A percentile compares a stretch with the other conserved stretches of the same genome.
Evolutionary conservation across 129 eudicot genomes (phyloP).

Genomic region (Lactuca saligna): DNA sequence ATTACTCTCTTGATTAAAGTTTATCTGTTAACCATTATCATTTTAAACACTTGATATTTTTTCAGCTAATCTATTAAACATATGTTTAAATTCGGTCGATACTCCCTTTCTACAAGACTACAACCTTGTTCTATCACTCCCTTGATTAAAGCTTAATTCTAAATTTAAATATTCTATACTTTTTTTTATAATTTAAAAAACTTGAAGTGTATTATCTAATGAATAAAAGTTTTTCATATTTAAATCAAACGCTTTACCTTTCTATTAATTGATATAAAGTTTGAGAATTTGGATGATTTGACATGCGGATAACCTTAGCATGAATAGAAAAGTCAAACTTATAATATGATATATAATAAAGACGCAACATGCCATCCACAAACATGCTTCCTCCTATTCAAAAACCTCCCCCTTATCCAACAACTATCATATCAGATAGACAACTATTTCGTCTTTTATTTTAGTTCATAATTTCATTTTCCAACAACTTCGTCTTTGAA

Average conservation of each 20-base stretch:
- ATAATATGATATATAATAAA: not conserved
- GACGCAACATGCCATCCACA: constrained; percentile 38
- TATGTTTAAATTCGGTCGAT: too few species aligned
- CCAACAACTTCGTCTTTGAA: not conserved
- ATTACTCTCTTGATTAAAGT: too few species aligned
- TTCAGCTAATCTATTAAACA: too few species aligned
- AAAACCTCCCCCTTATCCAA: constrained; percentile 18
- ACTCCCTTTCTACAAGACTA: too few species aligned
- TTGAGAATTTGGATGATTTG: constrained; percentile 20
- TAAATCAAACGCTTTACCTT: not conserved
- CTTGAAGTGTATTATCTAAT: not conserved
- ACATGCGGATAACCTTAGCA: constrained; percentile 30
- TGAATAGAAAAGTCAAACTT: constrained; percentile 23
- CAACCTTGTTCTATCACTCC: too few species aligned
- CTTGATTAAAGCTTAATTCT: too few species aligned
- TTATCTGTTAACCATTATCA: too few species aligned
- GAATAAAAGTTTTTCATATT: not conserved
- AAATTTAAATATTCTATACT: too few species aligned
- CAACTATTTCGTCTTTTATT: too few species aligned
- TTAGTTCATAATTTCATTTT: not conserved
- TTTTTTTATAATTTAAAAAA: too few species aligned
- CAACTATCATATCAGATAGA: not conserved
- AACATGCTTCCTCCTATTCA: constrained; percentile 34
- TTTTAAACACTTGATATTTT: too few species aligned
- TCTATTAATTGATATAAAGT: not conserved